A percentile compares a stretch with the other conserved stretches of the same genome.
Evolutionary conservation across 805 yeast species (phyloP).

Genomic region (Wickerhamiella occidentalis): DNA sequence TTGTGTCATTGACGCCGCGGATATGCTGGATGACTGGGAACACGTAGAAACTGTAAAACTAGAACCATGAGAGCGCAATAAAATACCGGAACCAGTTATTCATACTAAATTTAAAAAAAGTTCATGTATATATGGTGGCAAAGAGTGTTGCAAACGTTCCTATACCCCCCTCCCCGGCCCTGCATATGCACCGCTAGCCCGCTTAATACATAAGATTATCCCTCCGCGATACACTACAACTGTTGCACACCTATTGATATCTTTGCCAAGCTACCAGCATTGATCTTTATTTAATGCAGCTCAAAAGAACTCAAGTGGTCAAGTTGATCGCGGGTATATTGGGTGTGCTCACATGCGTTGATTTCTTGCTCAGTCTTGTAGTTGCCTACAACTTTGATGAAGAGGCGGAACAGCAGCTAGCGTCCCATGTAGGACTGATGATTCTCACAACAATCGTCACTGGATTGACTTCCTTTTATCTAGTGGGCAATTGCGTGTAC

Average conservation of each 20-base stretch:
- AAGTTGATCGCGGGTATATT: background rate
- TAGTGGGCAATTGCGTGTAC: background rate
- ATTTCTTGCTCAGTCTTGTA: background rate
- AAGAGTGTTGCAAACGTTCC: background rate
- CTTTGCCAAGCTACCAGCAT: no score
- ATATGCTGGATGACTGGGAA: no score
- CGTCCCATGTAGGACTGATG: background rate
- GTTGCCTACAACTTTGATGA: background rate
- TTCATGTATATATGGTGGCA: no score
- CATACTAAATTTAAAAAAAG: background rate
- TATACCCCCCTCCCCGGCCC: background rate
- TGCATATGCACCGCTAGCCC: background rate
- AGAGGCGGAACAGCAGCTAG: background rate
- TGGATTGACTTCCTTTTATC: background rate
- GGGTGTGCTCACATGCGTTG: background rate
- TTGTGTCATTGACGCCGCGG: no score
- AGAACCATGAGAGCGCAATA: no score
- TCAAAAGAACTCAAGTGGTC: background rate
- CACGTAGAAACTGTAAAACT: no score
- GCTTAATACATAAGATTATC: background rate
- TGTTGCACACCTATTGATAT: background rate
- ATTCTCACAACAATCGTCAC: background rate
- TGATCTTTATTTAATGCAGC: background rate
- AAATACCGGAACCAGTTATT: background rate
- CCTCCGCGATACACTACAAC: background rate